Evolutionary conservation across 1,284 basidiomycete species (phyloP).

Genomic region (Cystobasidium slooffiae): DNA sequence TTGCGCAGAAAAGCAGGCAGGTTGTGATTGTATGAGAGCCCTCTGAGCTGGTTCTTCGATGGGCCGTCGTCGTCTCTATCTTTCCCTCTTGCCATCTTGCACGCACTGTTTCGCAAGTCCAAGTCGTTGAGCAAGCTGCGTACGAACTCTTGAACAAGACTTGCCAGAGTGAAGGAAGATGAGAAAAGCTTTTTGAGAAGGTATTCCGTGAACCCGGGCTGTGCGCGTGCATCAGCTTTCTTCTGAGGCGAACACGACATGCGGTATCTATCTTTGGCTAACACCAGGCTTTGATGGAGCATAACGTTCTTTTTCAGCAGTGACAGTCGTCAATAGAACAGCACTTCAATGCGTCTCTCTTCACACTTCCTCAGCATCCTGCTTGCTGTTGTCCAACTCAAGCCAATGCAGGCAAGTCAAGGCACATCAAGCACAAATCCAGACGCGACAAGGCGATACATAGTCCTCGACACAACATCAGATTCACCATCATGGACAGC

Average conservation of each 20-base stretch:
- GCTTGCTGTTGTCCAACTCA: background rate
- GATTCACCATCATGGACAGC: constrained; percentile 37
- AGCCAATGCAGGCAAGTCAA: background rate
- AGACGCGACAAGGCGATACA: constrained; percentile 11
- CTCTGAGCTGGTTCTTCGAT: constrained; percentile 40
- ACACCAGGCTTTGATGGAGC: too few species aligned
- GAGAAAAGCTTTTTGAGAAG: too few species aligned
- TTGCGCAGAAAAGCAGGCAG: constrained; percentile 37
- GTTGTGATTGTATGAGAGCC: constrained; percentile 28
- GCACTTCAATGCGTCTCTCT: background rate
- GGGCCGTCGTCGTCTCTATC: constrained; percentile 32
- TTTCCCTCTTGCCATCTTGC: constrained; percentile 32
- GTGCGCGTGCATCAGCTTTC: too few species aligned
- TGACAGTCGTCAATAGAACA: too few species aligned
- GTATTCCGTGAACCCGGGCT: too few species aligned
- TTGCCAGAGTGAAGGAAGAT: too few species aligned
- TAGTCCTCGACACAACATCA: constrained; percentile 30
- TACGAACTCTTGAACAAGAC: background rate
- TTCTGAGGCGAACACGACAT: too few species aligned
- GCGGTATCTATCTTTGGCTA: too few species aligned
- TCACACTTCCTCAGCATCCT: background rate
- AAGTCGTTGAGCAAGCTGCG: background rate
- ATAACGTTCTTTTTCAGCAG: too few species aligned
- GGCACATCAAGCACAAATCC: background rate
- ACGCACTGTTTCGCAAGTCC: background rate